phyloP scores from a whole-genome alignment of 2,329 filamentous ascomycete species.

The Didymellaceae sp. region DNA sequence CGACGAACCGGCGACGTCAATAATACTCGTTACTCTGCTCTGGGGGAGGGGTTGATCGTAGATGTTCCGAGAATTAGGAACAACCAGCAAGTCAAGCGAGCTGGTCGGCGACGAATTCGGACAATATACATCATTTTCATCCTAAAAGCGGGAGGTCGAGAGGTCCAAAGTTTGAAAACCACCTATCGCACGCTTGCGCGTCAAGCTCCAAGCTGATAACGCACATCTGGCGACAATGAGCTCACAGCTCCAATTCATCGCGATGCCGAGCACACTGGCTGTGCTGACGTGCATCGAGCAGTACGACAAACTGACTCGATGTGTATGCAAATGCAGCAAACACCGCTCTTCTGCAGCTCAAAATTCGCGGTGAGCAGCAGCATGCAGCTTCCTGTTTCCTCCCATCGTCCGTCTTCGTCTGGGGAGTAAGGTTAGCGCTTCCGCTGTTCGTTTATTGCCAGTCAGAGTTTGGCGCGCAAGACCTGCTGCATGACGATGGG shows the following conservation, averaged over 20 bases:
- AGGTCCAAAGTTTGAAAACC: slow-evolving; percentile 8
- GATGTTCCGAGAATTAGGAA: slow-evolving; percentile 7
- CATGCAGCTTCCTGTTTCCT: slow-evolving; percentile 31
- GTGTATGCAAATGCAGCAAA: slow-evolving; percentile 25
- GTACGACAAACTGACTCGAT: slow-evolving; percentile 13
- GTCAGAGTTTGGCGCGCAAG: slow-evolving; percentile 26
- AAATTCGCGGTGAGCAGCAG: slow-evolving; percentile 17
- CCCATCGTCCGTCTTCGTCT: slow-evolving; percentile 27
- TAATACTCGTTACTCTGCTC: not conserved
- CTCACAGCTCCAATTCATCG: slow-evolving; percentile 23
- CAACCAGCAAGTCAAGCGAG: slow-evolving; percentile 21
- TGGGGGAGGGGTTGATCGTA: slow-evolving; percentile 10
- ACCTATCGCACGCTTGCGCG: slow-evolving; percentile 14
- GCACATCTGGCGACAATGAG: slow-evolving; percentile 20
- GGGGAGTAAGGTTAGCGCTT: slow-evolving; percentile 39
- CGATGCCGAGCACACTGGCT: slow-evolving; percentile 6
- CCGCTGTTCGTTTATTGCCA: slow-evolving; percentile 30
- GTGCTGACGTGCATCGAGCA: slow-evolving; percentile 19
- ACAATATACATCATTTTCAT: slow-evolving; percentile 11
- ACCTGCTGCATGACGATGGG: no score
- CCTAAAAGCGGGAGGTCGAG: slow-evolving; percentile 10
- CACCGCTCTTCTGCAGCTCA: slow-evolving; percentile 29
- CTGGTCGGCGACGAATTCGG: slow-evolving; percentile 6
- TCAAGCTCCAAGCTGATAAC: slow-evolving; percentile 18
- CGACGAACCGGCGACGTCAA: slow-evolving; percentile 9